Conservation (phyloP, 163 green algal genomes). For the Trebouxia gelatinosa region DNA sequence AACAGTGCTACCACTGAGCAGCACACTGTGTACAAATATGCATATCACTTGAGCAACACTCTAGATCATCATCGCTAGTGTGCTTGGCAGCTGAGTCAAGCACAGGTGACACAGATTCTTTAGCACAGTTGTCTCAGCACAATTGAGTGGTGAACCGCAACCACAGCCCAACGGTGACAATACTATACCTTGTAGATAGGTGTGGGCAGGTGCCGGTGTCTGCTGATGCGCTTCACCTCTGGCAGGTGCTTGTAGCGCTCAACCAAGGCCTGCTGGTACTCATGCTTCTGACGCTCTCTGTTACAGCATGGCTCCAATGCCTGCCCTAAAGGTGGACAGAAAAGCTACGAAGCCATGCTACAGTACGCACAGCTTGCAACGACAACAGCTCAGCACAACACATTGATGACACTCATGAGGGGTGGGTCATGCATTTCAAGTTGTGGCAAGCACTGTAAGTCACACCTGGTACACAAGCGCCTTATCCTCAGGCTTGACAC, state of each 20-base stretch:
- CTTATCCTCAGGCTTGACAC: conserved; percentile 6
- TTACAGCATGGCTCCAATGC: neutral
- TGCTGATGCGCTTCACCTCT: conserved; percentile 87
- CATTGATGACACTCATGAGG: neutral
- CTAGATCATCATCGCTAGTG: no score
- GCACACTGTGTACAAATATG: neutral
- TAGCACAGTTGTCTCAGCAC: neutral
- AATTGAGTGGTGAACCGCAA: neutral
- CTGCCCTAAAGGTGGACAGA: neutral
- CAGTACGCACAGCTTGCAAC: neutral
- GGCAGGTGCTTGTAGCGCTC: conserved; percentile 94
- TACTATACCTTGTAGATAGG: conserved; percentile 79
- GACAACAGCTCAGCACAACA: neutral
- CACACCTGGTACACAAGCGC: conserved; percentile 9
- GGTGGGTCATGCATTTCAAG: neutral
- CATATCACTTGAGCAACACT: no score
- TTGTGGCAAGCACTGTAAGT: neutral
- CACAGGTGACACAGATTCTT: neutral
- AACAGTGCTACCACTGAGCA: neutral
- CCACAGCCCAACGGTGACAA: no score
- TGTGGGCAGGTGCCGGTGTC: conserved; percentile 79
- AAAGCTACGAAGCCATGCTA: neutral
- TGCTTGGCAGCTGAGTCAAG: no score
- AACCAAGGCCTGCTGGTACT: conserved; percentile 87
- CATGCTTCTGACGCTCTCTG: conserved; percentile 79